Percentiles rank a stretch among this genome's conserved stretches.
Conservation (phyloP, 73 alveolate genomes). For the Breviolum minutum region DNA sequence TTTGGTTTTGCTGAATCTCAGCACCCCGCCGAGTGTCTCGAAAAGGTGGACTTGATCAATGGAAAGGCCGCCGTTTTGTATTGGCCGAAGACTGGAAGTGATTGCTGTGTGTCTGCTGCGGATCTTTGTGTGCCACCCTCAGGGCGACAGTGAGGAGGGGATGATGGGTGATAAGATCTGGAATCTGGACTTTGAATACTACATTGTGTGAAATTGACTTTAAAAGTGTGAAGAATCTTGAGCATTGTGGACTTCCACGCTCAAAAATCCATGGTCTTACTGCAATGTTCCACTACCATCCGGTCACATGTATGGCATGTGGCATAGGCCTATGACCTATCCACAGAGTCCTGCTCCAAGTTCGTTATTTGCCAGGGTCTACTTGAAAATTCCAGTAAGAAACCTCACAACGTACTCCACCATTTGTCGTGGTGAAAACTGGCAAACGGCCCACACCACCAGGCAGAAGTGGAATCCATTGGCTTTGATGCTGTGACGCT, state of each 20-base stretch:
- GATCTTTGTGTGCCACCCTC: not conserved
- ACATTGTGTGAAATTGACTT: not conserved
- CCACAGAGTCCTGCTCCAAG: no score
- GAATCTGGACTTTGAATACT: not conserved
- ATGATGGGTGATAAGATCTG: not conserved
- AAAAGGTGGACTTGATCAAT: conserved; percentile 46
- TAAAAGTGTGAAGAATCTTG: not conserved
- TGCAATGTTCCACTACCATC: no score
- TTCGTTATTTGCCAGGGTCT: no score
- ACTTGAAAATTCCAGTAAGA: no score
- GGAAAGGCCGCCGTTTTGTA: conserved; percentile 48
- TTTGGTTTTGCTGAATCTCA: no score
- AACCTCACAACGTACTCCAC: not conserved
- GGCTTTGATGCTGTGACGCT: conserved; percentile 44
- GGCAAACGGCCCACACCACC: no score
- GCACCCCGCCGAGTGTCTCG: not conserved
- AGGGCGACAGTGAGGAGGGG: not conserved
- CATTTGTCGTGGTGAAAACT: no score
- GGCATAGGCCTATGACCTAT: no score
- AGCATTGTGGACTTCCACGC: no score
- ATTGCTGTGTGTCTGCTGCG: not conserved
- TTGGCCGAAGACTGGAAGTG: not conserved
- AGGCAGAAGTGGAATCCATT: conserved; percentile 58
- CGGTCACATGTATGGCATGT: no score
- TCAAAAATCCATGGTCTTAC: no score